phyloP scores from a whole-genome alignment of 495 filamentous ascomycete species.

The Neurospora sp. region DNA sequence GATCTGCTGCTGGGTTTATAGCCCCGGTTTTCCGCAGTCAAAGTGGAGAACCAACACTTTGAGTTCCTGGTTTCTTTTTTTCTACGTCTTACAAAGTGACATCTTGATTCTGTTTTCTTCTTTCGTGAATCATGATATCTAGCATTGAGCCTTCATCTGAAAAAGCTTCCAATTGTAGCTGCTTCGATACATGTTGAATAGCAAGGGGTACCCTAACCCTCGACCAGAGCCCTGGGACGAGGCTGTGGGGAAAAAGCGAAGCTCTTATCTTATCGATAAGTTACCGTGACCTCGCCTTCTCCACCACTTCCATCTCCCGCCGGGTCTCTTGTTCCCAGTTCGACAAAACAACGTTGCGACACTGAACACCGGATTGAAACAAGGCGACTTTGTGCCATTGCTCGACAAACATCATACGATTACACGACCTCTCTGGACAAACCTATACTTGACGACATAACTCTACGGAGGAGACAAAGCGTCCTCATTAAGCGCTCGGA shows the following conservation, averaged over 20 bases:
- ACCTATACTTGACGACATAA: not conserved
- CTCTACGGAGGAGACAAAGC: not conserved
- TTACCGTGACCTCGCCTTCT: not conserved
- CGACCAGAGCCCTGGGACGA: not conserved
- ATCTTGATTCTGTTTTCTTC: not conserved
- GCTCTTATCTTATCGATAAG: not conserved
- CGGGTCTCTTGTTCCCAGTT: not conserved
- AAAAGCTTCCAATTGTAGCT: not conserved
- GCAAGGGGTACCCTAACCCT: not conserved
- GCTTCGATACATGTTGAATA: not conserved
- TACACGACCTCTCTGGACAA: not conserved
- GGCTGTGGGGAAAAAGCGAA: not conserved
- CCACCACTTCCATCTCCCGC: not conserved
- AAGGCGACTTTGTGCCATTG: not conserved
- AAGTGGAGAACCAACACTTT: not conserved
- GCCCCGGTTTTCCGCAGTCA: not conserved
- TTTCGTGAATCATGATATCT: not conserved
- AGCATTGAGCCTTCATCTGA: too few species aligned
- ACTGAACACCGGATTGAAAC: not conserved
- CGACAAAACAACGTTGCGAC: not conserved
- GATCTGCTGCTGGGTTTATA: not conserved
- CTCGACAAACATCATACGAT: not conserved
- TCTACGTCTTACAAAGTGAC: not conserved
- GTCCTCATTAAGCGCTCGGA: not conserved
- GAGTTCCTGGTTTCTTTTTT: not conserved